Conservation (phyloP, 257 asterid genomes). For the Solanum stenotomum region DNA sequence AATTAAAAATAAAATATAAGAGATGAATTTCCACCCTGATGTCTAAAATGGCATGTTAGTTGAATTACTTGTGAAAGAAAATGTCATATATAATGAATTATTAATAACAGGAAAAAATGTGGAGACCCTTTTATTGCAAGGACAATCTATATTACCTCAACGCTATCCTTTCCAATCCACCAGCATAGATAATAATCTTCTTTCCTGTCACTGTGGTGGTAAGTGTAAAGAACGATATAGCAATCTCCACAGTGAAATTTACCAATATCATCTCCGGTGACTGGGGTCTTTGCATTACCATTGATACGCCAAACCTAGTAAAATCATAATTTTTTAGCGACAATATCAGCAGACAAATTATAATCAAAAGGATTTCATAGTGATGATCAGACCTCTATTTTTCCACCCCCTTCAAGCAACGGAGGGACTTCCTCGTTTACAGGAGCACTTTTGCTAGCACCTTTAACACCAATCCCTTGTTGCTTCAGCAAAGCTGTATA, state of each 20-base stretch:
- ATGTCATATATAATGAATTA: neutral
- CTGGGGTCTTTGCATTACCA: slow-evolving; percentile 75
- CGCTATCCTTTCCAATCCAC: slow-evolving; percentile 97
- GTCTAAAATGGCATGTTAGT: neutral
- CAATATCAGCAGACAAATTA: neutral
- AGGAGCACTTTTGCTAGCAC: slow-evolving; percentile 72
- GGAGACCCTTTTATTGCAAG: neutral
- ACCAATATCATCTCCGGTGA: slow-evolving; percentile 69
- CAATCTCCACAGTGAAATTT: slow-evolving; percentile 95
- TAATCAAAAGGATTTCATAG: neutral
- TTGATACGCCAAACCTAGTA: slow-evolving; percentile 87
- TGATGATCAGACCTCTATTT: slow-evolving; percentile 55
- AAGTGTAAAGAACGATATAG: slow-evolving; percentile 79
- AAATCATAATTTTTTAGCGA: neutral
- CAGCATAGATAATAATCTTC: slow-evolving; percentile 85
- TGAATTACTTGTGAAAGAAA: neutral
- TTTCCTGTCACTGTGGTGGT: slow-evolving; percentile 78
- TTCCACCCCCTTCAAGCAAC: slow-evolving; percentile 85
- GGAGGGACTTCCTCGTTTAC: slow-evolving; percentile 81
- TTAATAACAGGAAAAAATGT: neutral
- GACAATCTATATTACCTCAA: slow-evolving; percentile 48
- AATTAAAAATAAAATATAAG: neutral
- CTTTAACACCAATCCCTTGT: slow-evolving; percentile 82
- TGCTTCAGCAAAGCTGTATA: slow-evolving; percentile 88
- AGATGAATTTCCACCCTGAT: neutral